phyloP scores from a whole-genome alignment of 768 basidiomycete species.

The Coprinopsis sp. region DNA sequence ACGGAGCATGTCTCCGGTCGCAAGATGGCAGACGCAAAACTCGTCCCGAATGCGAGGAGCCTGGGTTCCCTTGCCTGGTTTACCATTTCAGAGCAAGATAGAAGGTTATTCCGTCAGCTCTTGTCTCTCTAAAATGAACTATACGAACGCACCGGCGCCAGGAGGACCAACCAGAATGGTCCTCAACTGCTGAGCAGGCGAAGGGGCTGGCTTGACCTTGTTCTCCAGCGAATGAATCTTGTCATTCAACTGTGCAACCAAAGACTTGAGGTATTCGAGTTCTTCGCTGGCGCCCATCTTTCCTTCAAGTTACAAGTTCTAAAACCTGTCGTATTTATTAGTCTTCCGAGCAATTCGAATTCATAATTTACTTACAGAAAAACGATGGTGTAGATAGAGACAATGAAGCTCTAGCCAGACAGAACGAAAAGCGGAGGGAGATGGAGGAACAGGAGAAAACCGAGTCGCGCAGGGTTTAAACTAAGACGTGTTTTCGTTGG shows the following conservation, averaged over 20 bases:
- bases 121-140: background rate
- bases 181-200: constrained; percentile 76
- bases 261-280: constrained; percentile 90
- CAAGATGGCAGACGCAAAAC: constrained; percentile 96
- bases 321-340: too few relatives aligned
- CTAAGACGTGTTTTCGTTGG: constrained; percentile 3
- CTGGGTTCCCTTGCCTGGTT: constrained; percentile 93
- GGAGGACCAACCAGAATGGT: constrained; percentile 95
- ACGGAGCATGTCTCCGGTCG: constrained; percentile 98
- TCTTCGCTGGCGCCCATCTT: constrained; percentile 70
- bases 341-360: too few relatives aligned
- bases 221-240: constrained; percentile 83
- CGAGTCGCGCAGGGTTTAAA: background rate
- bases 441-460: constrained; percentile 4
- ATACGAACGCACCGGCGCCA: constrained; percentile 78
- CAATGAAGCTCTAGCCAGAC: too few relatives aligned
- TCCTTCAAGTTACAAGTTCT: constrained; percentile 9
- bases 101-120: background rate
- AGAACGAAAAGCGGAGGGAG: constrained; percentile 8
- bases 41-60: constrained; percentile 88
- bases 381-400: too few relatives aligned
- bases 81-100: constrained; percentile 6
- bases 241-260: constrained; percentile 84
- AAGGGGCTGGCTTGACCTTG: constrained; percentile 45
- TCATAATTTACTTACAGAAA: too few relatives aligned